Conservation (phyloP, 768 basidiomycete genomes). For the Pleurotus salmoneostramineus region DNA sequence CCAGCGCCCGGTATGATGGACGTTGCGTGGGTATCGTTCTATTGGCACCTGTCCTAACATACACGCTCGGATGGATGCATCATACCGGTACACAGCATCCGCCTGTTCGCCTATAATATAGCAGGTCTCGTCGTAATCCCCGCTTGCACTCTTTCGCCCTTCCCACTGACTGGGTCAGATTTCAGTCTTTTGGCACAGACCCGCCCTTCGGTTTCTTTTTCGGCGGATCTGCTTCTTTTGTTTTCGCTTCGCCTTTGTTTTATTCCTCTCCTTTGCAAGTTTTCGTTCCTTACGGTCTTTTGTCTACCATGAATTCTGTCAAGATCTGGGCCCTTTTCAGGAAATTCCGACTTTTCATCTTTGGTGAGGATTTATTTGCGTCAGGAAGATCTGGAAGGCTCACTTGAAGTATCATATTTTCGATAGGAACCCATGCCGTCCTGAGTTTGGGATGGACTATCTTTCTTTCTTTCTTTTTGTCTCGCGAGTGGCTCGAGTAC, state of each 20-base stretch:
- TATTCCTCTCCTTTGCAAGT: constrained; percentile 10
- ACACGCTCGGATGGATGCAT: neutral
- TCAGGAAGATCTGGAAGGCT: neutral
- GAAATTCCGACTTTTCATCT: constrained; percentile 25
- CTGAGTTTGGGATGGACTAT: constrained; percentile 27
- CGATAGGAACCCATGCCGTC: constrained; percentile 25
- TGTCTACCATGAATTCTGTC: constrained; percentile 16
- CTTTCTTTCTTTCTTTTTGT: constrained; percentile 27
- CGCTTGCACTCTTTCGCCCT: constrained; percentile 13
- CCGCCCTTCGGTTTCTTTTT: constrained; percentile 21
- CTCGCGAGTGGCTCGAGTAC: constrained; percentile 30
- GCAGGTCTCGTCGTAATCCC: too few species aligned
- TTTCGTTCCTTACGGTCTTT: neutral
- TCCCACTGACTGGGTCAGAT: constrained; percentile 19
- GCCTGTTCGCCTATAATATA: too few species aligned
- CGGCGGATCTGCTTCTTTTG: constrained; percentile 18
- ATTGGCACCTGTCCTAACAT: constrained; percentile 5
- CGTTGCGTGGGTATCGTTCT: neutral
- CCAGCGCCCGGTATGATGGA: constrained; percentile 9
- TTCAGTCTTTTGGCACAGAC: constrained; percentile 10
- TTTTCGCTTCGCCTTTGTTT: constrained; percentile 13
- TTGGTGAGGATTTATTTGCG: constrained; percentile 24
- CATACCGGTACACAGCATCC: constrained; percentile 6
- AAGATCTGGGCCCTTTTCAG: constrained; percentile 28
- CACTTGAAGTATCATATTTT: neutral